Percentiles rank a stretch among this genome's conserved stretches.
phyloP scores from a whole-genome alignment of 2,329 filamentous ascomycete species.

The Fusarium musae region DNA sequence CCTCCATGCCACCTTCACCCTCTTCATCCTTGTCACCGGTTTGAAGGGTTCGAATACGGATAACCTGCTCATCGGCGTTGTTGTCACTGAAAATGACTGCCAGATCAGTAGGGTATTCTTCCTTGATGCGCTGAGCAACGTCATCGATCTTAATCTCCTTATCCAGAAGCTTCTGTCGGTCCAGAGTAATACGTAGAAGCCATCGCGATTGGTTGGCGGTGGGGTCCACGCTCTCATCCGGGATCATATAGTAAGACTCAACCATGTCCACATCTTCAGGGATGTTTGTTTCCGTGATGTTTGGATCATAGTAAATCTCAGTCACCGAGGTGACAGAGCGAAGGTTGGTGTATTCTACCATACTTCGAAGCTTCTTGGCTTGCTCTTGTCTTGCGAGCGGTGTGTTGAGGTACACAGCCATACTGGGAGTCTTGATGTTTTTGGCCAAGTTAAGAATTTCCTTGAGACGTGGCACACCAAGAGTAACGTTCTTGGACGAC shows the following conservation, averaged over 20 bases:
- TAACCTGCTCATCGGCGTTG: constrained; percentile 94
- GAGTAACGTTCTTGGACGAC: constrained; percentile 98
- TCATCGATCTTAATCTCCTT: constrained; percentile 93
- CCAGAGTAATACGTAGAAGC: constrained; percentile 92
- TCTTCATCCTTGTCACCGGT: constrained; percentile 78
- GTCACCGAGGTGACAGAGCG: constrained; percentile 91
- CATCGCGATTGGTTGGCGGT: constrained; percentile 87
- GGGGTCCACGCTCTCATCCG: constrained; percentile 74
- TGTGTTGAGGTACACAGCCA: constrained; percentile 86
- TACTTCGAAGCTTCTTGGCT: constrained; percentile 86
- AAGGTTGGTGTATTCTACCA: constrained; percentile 93
- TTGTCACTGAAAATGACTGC: constrained; percentile 98
- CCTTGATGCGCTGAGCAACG: constrained; percentile 88
- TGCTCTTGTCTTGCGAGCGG: constrained; percentile 76
- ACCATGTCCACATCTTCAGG: constrained; percentile 92
- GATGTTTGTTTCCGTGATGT: constrained; percentile 86
- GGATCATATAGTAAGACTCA: constrained; percentile 95
- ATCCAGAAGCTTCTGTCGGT: constrained; percentile 93
- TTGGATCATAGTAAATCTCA: constrained; percentile 97
- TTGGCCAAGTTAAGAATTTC: constrained; percentile 98
- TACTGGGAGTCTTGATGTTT: constrained; percentile 98
- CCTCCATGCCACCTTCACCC: constrained; percentile 70
- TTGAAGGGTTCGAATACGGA: constrained; percentile 85
- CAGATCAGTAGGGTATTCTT: constrained; percentile 85
- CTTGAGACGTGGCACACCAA: constrained; percentile 98